Base-by-base conservation (phyloP, 2,329 filamentous ascomycete genomes). In the Microcera coccophila region DNA sequence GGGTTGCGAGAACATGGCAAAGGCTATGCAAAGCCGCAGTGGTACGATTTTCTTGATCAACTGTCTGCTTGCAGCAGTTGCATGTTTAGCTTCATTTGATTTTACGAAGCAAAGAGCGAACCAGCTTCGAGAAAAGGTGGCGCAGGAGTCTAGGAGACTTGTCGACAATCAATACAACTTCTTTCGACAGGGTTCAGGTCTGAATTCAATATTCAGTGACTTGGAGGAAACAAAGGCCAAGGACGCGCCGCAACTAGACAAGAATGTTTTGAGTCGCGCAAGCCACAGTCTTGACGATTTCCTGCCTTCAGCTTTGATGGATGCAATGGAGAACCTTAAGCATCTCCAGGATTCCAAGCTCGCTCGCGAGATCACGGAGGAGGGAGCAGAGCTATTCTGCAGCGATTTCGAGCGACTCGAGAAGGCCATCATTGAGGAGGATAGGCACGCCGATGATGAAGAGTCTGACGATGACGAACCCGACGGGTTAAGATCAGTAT, bases 271-370 rank as follows among this genome's bases (percentile, higher is more conserved):
- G n/a, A 68, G 76, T 2, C 68, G 73, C 38, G 82, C 84, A 2
- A 87, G 87, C 55, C 87, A 90, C 56, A 78, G 76, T 31, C 73
- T 98, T 5, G 93, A 98, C 59, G 83, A 89, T 47, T 98, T 97
- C 67, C 72, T 98, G 18, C 90, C 93, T 0, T 94, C 89, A 1
- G 93, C 91, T 3, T 75, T 95, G 21, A 91, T 96, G 74, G 93
- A 98, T 62, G 90, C 90, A 3, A 82, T 87, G 55, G 86, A 93
- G 38, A 87, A 89, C 47, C 66, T 97, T 19, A 84, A 84, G 50
- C 73, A 79, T 32, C 68, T 98, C 2, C 82, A 85, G 48, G 86
- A 87, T 57, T 79, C 85, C 1, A 75, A 74, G 10, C 69, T 95
- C 44, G 84, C 85, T 12, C 79, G 87, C 36, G 74, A 82, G 36